A percentile compares a stretch with the other conserved stretches of the same genome.
Conservation (phyloP, 768 basidiomycete species). For the Dendrothele bispora region DNA sequence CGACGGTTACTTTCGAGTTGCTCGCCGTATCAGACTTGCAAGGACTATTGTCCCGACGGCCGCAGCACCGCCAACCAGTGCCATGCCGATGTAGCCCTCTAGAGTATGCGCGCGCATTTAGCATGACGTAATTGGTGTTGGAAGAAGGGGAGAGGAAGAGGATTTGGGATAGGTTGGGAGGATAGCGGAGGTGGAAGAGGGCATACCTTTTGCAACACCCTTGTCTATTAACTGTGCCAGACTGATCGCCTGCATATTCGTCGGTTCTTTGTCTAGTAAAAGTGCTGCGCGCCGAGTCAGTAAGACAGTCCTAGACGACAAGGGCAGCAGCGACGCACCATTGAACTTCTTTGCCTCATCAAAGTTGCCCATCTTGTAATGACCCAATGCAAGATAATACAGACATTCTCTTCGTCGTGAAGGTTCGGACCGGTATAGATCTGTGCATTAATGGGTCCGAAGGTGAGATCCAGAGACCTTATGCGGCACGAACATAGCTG, state of each 20-base stretch:
- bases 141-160: no score
- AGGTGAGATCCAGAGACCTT: conserved; percentile 6
- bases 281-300: conserved; percentile 60
- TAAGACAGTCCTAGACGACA: conserved; percentile 7
- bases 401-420: conserved; percentile 88
- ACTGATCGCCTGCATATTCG: conserved; percentile 91
- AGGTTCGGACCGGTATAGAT: conserved; percentile 89
- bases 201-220: conserved; percentile 76
- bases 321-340: conserved; percentile 49
- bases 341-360: conserved; percentile 92
- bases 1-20: conserved; percentile 48
- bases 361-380: conserved; percentile 96
- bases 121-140: no score
- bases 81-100: conserved; percentile 99
- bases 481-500: background rate
- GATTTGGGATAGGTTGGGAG: background rate
- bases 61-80: conserved; percentile 86
- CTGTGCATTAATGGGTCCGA: conserved; percentile 38
- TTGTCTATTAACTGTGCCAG: conserved; percentile 83
- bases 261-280: conserved; percentile 87
- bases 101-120: no score
- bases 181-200: background rate
- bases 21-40: conserved; percentile 84
- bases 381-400: conserved; percentile 94
- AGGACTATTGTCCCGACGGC: conserved; percentile 78